These are phyloP conservation scores for Juncus inflexus DNA, from an alignment of 176 grass and related monocot species.

Conservation along the genomic window DNA sequence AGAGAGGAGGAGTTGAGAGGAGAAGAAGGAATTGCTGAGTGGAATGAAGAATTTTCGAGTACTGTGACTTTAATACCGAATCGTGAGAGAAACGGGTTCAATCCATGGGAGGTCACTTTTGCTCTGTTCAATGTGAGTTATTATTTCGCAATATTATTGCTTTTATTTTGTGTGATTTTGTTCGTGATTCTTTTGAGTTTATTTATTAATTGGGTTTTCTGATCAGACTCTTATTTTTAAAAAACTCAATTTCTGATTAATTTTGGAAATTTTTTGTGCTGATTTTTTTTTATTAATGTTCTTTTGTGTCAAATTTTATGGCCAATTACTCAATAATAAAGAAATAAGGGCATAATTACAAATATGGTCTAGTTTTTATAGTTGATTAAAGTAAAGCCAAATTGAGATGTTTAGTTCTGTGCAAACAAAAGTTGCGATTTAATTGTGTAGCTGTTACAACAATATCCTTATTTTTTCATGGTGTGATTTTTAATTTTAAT, in stretches of 20 bases:
- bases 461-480: background rate
- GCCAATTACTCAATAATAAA: too few relatives aligned
- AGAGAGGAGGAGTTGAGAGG: constrained; percentile 52
- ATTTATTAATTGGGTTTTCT: constrained; percentile 22
- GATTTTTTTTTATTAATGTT: background rate
- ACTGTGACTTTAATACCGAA: constrained; percentile 50
- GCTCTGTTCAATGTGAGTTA: constrained; percentile 71
- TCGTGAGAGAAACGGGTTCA: constrained; percentile 56
- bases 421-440: too few relatives aligned
- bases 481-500: too few relatives aligned
- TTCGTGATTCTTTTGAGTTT: constrained; percentile 10
- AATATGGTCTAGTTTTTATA: too few relatives aligned
- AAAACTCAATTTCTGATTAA: constrained; percentile 11
- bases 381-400: too few relatives aligned
- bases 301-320: too few relatives aligned
- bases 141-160: constrained; percentile 5
- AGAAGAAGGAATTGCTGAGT: constrained; percentile 33
- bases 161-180: constrained; percentile 2
- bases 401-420: too few relatives aligned
- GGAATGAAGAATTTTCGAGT: constrained; percentile 85
- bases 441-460: too few relatives aligned
- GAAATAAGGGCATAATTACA: too few relatives aligned
- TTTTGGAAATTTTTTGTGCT: background rate
- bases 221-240: background rate
- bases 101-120: constrained; percentile 75